Conservation (phyloP, 495 filamentous ascomycete species). For the Aspergillus cavernicola region DNA sequence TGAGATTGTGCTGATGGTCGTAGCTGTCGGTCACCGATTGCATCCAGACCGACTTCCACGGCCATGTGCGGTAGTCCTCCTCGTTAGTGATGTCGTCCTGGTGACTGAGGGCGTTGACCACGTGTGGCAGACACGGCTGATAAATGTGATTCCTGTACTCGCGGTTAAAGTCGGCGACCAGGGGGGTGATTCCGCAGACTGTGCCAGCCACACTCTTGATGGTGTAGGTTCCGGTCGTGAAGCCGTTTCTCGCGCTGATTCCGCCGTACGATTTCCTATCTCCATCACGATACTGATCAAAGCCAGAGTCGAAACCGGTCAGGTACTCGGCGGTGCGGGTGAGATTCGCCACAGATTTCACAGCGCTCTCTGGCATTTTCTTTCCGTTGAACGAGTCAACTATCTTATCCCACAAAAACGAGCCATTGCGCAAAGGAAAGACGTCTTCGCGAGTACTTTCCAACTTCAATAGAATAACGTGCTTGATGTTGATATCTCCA, state of each 20-base stretch:
- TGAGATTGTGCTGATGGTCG: conserved; percentile 41
- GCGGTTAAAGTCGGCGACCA: conserved; percentile 48
- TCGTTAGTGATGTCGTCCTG: conserved; percentile 22
- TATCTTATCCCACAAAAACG: conserved; percentile 38
- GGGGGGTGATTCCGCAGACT: conserved; percentile 44
- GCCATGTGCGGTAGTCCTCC: conserved; percentile 28
- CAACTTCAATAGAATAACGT: conserved; percentile 44
- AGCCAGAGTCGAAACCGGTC: conserved; percentile 40
- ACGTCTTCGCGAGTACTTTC: conserved; percentile 49
- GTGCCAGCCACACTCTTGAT: conserved; percentile 45
- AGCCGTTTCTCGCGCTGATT: conserved; percentile 39
- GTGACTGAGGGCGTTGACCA: conserved; percentile 38
- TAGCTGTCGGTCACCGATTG: conserved; percentile 48
- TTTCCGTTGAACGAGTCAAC: conserved; percentile 29
- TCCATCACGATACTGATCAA: conserved; percentile 23
- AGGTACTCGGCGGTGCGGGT: conserved; percentile 41
- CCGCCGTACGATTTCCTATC: conserved; percentile 30
- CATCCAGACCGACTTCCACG: conserved; percentile 48
- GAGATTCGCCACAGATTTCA: conserved; percentile 34
- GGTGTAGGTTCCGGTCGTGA: conserved; percentile 45
- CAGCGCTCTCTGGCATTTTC: conserved; percentile 25
- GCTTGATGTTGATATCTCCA: conserved; percentile 43
- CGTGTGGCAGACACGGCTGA: conserved; percentile 46
- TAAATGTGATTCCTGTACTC: conserved; percentile 48
- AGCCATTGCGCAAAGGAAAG: conserved; percentile 45